phyloP scores from a whole-genome alignment of 2,329 filamentous ascomycete genomes.

The Aspergillus aculeatus region DNA sequence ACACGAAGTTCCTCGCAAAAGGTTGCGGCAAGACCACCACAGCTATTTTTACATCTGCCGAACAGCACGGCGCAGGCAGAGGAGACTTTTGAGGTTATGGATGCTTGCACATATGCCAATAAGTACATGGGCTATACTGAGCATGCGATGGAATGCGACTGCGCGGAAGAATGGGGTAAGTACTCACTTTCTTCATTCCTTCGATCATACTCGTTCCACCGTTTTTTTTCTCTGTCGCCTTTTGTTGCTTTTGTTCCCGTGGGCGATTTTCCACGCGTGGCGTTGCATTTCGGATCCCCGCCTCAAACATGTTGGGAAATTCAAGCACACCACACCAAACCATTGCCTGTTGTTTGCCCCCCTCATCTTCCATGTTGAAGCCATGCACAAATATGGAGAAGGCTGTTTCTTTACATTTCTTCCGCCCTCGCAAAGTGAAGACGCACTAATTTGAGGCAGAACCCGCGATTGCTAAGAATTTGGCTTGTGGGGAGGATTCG shows the following conservation, averaged over 20 bases:
- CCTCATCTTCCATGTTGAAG: background rate
- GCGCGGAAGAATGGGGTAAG: slow-evolving; percentile 92
- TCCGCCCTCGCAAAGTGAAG: background rate
- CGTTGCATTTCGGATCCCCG: background rate
- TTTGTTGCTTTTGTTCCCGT: background rate
- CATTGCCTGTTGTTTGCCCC: background rate
- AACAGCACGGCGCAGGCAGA: slow-evolving; percentile 77
- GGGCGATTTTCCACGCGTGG: background rate
- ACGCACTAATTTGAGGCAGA: slow-evolving; percentile 40
- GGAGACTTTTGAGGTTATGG: slow-evolving; percentile 74
- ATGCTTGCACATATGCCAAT: slow-evolving; percentile 84
- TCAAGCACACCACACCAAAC: background rate
- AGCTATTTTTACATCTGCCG: slow-evolving; percentile 70
- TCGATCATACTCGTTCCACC: slow-evolving; percentile 1
- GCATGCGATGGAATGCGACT: slow-evolving; percentile 93
- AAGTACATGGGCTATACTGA: slow-evolving; percentile 90
- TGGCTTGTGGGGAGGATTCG: slow-evolving; percentile 91
- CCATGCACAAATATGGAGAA: background rate
- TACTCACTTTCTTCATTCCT: slow-evolving; percentile 27
- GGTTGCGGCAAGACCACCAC: slow-evolving; percentile 59
- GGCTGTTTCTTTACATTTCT: slow-evolving; percentile 8
- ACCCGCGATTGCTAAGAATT: slow-evolving; percentile 57
- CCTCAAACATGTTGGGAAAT: background rate
- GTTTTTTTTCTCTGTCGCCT: slow-evolving; percentile 1
- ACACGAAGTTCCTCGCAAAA: slow-evolving; percentile 74